A percentile compares a stretch with the other conserved stretches of the same genome.
Conservation (phyloP, 305 asterid genomes). For the Fraxinus angustifolia region DNA sequence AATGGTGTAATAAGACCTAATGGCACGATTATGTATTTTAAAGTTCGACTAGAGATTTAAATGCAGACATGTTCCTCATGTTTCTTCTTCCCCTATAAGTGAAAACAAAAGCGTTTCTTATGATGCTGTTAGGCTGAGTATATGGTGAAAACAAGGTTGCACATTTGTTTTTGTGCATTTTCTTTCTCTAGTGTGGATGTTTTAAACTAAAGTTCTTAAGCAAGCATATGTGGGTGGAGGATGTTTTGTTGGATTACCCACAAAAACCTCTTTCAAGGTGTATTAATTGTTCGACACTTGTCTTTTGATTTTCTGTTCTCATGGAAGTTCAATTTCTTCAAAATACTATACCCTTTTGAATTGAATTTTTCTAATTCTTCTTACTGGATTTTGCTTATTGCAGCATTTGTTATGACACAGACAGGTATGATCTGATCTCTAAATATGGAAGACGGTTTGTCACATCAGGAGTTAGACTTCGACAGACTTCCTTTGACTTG, state of each 20-base stretch:
- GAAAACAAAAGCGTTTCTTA: neutral
- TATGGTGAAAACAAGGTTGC: neutral
- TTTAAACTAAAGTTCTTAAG: neutral
- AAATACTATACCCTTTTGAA: neutral
- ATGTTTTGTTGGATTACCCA: neutral
- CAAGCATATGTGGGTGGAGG: conserved; percentile 6
- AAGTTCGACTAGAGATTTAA: neutral
- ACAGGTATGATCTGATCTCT: conserved; percentile 66
- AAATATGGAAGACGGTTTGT: conserved; percentile 70
- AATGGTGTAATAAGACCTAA: neutral
- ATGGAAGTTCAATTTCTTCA: neutral
- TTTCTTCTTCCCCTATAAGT: neutral
- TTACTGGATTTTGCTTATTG: conserved; percentile 28
- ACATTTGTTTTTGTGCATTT: neutral
- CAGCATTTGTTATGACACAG: conserved; percentile 68
- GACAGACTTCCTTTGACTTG: conserved; percentile 60
- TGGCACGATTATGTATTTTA: neutral
- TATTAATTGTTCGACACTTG: conserved; percentile 6
- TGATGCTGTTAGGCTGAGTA: neutral
- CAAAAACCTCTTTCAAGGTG: neutral
- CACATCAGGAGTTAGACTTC: conserved; percentile 60
- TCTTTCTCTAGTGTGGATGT: neutral
- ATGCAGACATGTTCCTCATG: neutral
- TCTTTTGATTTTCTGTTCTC: conserved; percentile 4
- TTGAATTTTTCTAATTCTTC: conserved; percentile 11